Evolutionary conservation across 257 asterid species (phyloP), one percentile per base, ranked within the genome.

Genomic region (Nicotiana obtusifolia): DNA sequence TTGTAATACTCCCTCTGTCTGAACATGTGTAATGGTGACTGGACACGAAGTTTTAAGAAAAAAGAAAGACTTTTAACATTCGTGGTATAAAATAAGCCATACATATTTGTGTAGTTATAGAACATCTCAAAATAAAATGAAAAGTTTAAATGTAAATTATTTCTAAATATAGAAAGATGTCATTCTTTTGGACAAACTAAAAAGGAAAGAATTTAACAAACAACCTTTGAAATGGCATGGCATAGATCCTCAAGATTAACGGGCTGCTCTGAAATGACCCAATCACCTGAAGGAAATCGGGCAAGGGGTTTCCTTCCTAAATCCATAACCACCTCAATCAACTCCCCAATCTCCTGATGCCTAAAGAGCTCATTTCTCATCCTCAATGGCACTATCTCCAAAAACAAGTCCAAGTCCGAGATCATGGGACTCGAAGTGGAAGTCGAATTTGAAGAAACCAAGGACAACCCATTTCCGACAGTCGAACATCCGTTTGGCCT

Each of bases 291-390:
- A 20, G 99, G 99, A 82, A 95, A 95, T 44, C 99, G 92, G 52
- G 99, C 99, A 33, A 95, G 89, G 1, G 99, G 98, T 80, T 91
- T 92, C 83, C 99, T 91, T 24, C 99, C 98, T 90, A 95, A 91
- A 90, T 95, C 99, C 99, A 95, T 91, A 24, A 95, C 98, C 76
- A 95, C 94, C 93, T 95, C 99, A 85, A 95, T 88, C 73, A 95
- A 86, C 84, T 91, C 84, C 83, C 86, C 87, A 80, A 95, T 91
- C 78, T 91, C 90, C 83, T 87, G 89, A 80, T 91, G 97, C 88
- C 88, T 83, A 83, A 90, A 83, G 85, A 95, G 85, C 75, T 89
- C 93, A 60, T 85, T 80, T 87, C 91, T 95, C 95, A 95, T 94
- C 87, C 92, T 87, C 87, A 82, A 76, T 1, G 99, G 98, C 87